Evolutionary conservation across 1,284 basidiomycete species (phyloP), one percentile per base, ranked within the genome.

Genomic region (Sparassis latifolia): DNA sequence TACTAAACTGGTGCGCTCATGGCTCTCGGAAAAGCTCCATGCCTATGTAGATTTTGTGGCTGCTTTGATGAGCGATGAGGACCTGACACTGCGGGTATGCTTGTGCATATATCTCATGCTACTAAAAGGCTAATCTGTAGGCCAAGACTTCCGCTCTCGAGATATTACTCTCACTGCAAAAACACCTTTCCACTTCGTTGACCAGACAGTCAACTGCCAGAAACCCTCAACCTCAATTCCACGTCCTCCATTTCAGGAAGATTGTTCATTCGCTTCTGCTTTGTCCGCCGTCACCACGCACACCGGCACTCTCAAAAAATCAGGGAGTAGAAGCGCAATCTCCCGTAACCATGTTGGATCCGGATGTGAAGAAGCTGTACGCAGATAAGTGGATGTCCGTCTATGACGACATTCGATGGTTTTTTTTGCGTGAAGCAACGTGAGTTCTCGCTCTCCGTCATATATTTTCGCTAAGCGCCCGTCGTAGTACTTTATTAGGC

Each of bases 401-500:
- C 12, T 73, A 95, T 65, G 91, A 95, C 56, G 97, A 98, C 65
- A 75, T 98, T 30, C 83, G 95, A 52, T 97, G 90, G 86, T 92
- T 90, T 67, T 97, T 97, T 71, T 79, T 97, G 53, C 81, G 89
- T 38, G 93, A 97, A 61, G 75, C 89, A 31, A 80, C 78, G 86
- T 92, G 71, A 48, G 82, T 71, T 37, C 48, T 45, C 42, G 39
- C 31, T 12, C 47, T 20, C 50, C 9, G 20, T 48, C 47, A 20
- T 44, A 68, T 64, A 49, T 44, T 40, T 58, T 49, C 50, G 7
- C 41, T 5, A n/a, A 9, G 60, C 48, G 52, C 55, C 57, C 64
- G 59, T 56, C 56, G 29, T 49, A 63, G 4, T 50, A 48, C 59
- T 52, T 48, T 55, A 53, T 50, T 56, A 52, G 37, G 56, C 59